phyloP scores from a whole-genome alignment of 2,329 filamentous ascomycete genomes.

The Lecanicillium sp. region DNA sequence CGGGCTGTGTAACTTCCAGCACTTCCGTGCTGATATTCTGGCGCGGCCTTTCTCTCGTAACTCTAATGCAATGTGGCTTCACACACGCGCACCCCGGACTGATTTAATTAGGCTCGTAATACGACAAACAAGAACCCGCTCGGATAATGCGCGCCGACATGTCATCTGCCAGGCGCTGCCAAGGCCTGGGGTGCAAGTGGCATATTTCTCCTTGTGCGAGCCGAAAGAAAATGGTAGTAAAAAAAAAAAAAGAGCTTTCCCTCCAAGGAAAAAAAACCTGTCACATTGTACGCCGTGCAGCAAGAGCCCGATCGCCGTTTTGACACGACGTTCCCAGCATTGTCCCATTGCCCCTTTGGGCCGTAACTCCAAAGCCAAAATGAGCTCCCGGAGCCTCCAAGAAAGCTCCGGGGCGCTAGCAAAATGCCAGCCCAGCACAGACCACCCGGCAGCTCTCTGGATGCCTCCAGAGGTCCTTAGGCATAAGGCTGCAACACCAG shows the following conservation, averaged over 20 bases:
- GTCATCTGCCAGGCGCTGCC: too few species aligned
- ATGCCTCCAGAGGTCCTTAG: background rate
- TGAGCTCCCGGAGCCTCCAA: background rate
- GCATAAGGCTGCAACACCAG: conserved; percentile 5
- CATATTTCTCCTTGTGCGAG: background rate
- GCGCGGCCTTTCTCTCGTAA: background rate
- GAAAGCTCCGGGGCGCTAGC: background rate
- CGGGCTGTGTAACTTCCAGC: too few species aligned
- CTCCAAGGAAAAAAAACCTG: too few species aligned
- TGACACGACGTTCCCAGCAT: too few species aligned
- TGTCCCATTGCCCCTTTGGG: too few species aligned
- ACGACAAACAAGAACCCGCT: too few species aligned
- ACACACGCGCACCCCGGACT: conserved; percentile 9
- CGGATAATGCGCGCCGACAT: background rate
- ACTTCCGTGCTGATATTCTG: too few species aligned
- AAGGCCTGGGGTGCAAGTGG: too few species aligned
- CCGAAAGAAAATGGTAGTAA: too few species aligned
- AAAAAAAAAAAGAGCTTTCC: too few species aligned
- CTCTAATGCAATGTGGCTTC: background rate
- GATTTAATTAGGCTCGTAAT: background rate
- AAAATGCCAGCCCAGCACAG: background rate
- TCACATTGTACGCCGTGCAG: too few species aligned
- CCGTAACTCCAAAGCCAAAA: background rate
- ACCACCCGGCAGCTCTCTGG: background rate
- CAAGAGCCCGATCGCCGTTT: too few species aligned